These are phyloP conservation scores for Boletus hoseneyae DNA, from an alignment of 1,284 basidiomycete species.

Conservation along the genomic window DNA sequence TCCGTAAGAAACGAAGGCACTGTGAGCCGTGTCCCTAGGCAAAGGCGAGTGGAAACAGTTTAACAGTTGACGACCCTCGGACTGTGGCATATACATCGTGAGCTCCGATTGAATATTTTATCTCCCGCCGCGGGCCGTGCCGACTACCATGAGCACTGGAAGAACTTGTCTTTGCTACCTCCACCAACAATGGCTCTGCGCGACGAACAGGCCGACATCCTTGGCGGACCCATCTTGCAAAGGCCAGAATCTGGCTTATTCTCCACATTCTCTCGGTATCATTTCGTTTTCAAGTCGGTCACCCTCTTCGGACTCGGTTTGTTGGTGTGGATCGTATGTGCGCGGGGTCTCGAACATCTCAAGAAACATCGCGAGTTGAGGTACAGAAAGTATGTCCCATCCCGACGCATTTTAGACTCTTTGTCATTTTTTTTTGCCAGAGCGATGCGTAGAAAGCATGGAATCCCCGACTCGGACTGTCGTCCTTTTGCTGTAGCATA, in stretches of 20 bases:
- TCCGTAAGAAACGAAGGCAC: slow-evolving; percentile 75
- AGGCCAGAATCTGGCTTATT: slow-evolving; percentile 33
- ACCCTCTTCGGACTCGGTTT: slow-evolving; percentile 36
- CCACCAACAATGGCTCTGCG: slow-evolving; percentile 43
- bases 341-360: slow-evolving; percentile 40
- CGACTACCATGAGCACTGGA: no score
- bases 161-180: slow-evolving; percentile 18
- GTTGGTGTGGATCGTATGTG: slow-evolving; percentile 32
- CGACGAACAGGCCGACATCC: slow-evolving; percentile 61
- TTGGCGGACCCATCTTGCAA: slow-evolving; percentile 52
- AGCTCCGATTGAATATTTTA: slow-evolving; percentile 28
- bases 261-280: slow-evolving; percentile 34
- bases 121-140: slow-evolving; percentile 23
- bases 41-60: slow-evolving; percentile 48
- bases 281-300: slow-evolving; percentile 37
- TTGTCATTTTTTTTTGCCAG: slow-evolving; percentile 30
- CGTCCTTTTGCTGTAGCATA: slow-evolving; percentile 83
- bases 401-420: slow-evolving; percentile 5
- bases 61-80: no score
- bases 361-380: slow-evolving; percentile 54
- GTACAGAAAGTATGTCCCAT: slow-evolving; percentile 53
- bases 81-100: not conserved
- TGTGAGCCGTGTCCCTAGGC: slow-evolving; percentile 65
- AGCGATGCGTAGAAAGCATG: slow-evolving; percentile 65
- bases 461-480: slow-evolving; percentile 76